Base-by-base conservation (phyloP, 2,329 filamentous ascomycete genomes). In the Colletotrichum camelliae region DNA sequence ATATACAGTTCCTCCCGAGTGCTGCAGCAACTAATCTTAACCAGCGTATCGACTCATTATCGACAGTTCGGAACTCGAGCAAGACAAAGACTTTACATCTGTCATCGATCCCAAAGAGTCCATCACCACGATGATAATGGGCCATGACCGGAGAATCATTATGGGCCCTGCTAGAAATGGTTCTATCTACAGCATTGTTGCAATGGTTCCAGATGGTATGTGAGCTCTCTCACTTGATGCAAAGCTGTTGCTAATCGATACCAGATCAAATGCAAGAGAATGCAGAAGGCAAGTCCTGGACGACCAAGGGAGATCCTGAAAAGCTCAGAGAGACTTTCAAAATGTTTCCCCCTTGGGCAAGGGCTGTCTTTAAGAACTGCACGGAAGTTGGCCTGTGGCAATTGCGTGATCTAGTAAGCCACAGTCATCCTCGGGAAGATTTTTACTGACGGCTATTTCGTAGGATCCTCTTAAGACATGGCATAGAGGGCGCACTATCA, bases 61-160 rank as follows among this genome's bases (percentile, higher is more conserved):
- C 6, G 77, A 79, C 18, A 74, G 72, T 10, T 69, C 76, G 3
- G 48, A 35, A 13, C 52, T 80, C 3, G 61, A 70, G 24, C 61
- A 65, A 29, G 43, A 80, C n/a, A 65, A 73, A 9, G 57, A 67
- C 29, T 60, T 79, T 1, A 77, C 71, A 5, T 77, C 77, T 1
- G 78, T 81, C 5, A 81, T 87, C n/a, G 79, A 86, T 18, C 84
- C 85, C n/a, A 74, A 79, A 16, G 80, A 84, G 6, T 81, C 85
- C 1, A 83, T 82, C 67, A 89, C 87, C 3, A 86, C 85, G 1
- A 88, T 89, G 87, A 80, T 89, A 3, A 80, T 88, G 72, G 86
- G 83, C 0, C 84, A 87, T 35, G 81, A 85, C 33, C 80, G 82
- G 24, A 81, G 86, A 16, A 77, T 87, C n/a, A 84, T 89, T 43